Conservation (phyloP, 75 land plant genomes). For the Pinus tabuliformis region DNA sequence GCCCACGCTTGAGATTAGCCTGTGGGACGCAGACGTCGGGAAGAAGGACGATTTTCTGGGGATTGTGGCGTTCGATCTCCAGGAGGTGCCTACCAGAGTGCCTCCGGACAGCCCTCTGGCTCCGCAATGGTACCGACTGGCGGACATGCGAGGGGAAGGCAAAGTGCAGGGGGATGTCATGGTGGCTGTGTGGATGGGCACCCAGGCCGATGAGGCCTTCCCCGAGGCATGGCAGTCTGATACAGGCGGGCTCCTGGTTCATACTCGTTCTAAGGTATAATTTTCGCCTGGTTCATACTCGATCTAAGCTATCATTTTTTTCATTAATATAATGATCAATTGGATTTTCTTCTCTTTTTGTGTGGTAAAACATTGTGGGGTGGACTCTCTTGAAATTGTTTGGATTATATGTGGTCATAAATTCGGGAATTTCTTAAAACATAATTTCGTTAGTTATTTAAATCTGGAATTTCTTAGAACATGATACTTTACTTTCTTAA, state of each 20-base stretch:
- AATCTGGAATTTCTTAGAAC: too few species aligned
- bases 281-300: too few species aligned
- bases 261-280: slow-evolving; percentile 46
- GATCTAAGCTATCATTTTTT: too few species aligned
- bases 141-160: slow-evolving; percentile 15
- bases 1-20: slow-evolving; percentile 56
- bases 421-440: too few species aligned
- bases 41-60: slow-evolving; percentile 46
- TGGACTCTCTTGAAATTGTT: too few species aligned
- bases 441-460: too few species aligned
- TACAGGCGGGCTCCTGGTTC: slow-evolving; percentile 57
- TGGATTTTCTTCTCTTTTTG: too few species aligned
- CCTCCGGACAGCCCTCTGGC: slow-evolving; percentile 86
- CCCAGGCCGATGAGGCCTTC: slow-evolving; percentile 81
- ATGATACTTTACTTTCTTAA: too few species aligned
- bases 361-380: too few species aligned
- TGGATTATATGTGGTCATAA: too few species aligned
- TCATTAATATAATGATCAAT: too few species aligned
- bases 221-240: slow-evolving; percentile 93
- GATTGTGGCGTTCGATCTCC: slow-evolving; percentile 60
- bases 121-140: slow-evolving; percentile 83
- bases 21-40: slow-evolving; percentile 38
- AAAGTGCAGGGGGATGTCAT: slow-evolving; percentile 52
- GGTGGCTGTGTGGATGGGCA: slow-evolving; percentile 80
- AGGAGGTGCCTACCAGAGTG: slow-evolving; percentile 65